phyloP scores from a whole-genome alignment of 2,329 filamentous ascomycete genomes.

The Tolypocladium amazonense region DNA sequence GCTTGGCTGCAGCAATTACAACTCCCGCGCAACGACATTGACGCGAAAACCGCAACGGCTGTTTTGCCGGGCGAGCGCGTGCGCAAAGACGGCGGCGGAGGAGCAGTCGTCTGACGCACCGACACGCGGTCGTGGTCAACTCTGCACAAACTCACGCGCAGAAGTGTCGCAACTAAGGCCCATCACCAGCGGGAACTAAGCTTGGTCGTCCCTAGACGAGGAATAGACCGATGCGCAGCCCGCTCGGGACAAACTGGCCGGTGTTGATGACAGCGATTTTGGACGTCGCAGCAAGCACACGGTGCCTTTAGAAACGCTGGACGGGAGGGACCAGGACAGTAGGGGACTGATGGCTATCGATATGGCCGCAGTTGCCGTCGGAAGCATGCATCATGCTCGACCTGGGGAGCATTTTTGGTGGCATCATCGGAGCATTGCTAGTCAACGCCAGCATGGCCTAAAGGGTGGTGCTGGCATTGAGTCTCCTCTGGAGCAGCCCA shows the following conservation, averaged over 20 bases:
- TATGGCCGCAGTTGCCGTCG: not conserved
- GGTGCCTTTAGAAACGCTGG: not conserved
- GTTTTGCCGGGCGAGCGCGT: not conserved
- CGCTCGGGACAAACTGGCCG: not conserved
- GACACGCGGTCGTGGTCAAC: not conserved
- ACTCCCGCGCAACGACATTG: not conserved
- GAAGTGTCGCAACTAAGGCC: not conserved
- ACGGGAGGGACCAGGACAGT: not conserved
- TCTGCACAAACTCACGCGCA: not conserved
- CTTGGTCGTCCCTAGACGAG: not conserved
- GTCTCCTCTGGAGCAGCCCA: not conserved
- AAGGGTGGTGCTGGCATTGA: not conserved
- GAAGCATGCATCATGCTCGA: not conserved
- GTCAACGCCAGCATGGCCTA: not conserved
- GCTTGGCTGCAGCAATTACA: not conserved
- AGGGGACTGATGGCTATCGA: not conserved
- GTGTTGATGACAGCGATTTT: not conserved
- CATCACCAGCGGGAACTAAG: not conserved
- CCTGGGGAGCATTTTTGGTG: not conserved
- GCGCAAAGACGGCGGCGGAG: not conserved
- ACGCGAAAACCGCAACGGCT: not conserved
- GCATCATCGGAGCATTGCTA: not conserved
- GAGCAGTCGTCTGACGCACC: not conserved
- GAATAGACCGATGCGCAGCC: not conserved
- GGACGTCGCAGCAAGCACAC: not conserved